A percentile compares a stretch with the other conserved stretches of the same genome.
Evolutionary conservation across 192 early-diverging fungal genomes (phyloP).

Genomic region (Podila epicladia): DNA sequence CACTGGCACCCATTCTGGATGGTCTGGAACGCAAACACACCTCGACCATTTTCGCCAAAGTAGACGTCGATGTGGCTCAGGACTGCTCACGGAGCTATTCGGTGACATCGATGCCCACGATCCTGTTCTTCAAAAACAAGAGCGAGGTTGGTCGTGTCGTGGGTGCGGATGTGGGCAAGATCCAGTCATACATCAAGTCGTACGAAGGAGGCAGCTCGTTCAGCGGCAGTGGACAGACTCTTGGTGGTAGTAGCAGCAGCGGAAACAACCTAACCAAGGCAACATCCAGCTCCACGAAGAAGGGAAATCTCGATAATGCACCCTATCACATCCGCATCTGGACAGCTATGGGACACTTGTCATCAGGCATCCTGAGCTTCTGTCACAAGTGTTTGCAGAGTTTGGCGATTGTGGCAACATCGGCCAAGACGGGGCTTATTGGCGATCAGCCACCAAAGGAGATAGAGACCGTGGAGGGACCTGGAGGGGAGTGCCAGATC

Average conservation of each 20-base stretch:
- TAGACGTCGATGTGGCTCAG: constrained; percentile 41
- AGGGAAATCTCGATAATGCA: constrained; percentile 5
- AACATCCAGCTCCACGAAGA: not conserved
- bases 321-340: constrained; percentile 33
- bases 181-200: constrained; percentile 34
- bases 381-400: constrained; percentile 10
- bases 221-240: constrained; percentile 41
- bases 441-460: constrained; percentile 15
- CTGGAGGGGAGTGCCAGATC: constrained; percentile 44
- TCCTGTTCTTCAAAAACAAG: constrained; percentile 42
- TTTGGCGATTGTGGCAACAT: constrained; percentile 12
- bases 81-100: constrained; percentile 24
- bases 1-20: constrained; percentile 39
- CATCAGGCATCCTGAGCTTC: constrained; percentile 24
- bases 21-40: constrained; percentile 40
- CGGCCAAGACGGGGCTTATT: constrained; percentile 40
- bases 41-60: constrained; percentile 39
- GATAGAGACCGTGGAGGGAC: constrained; percentile 23
- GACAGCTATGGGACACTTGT: constrained; percentile 34
- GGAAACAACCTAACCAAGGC: not conserved
- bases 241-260: constrained; percentile 16
- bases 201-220: constrained; percentile 37
- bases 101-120: constrained; percentile 39
- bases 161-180: constrained; percentile 35
- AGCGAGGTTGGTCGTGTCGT: constrained; percentile 40